Percentiles rank a stretch among this genome's conserved stretches.
These are phyloP conservation scores for Lipomyces chichibuensis DNA, from an alignment of 805 yeast species.

Conservation along the genomic window DNA sequence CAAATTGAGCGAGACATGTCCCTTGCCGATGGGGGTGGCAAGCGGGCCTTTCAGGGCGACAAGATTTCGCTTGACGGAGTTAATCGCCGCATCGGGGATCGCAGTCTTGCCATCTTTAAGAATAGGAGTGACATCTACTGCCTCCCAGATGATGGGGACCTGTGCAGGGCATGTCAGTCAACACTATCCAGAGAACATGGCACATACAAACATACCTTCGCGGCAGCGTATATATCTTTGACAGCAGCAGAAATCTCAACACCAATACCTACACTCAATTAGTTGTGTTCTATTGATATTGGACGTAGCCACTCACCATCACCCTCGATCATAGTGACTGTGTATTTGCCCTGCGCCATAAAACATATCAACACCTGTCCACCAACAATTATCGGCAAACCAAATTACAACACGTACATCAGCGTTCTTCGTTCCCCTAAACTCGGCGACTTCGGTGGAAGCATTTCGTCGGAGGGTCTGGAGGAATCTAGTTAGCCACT, in stretches of 20 bases:
- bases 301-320: constrained; percentile 54
- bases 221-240: constrained; percentile 89
- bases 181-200: not conserved
- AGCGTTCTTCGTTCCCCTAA: constrained; percentile 48
- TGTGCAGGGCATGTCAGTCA: not conserved
- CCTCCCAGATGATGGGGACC: constrained; percentile 97
- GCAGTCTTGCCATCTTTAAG: constrained; percentile 91
- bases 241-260: constrained; percentile 93
- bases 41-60: constrained; percentile 98
- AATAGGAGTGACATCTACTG: constrained; percentile 92
- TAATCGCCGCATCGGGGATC: constrained; percentile 83
- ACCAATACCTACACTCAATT: constrained; percentile 64
- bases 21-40: constrained; percentile 96
- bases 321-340: constrained; percentile 96
- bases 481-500: not conserved
- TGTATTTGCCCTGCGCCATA: constrained; percentile 65
- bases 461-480: constrained; percentile 20
- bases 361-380: not conserved
- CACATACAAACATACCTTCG: constrained; percentile 49
- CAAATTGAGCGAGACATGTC: constrained; percentile 95
- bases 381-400: not conserved
- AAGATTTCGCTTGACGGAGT: constrained; percentile 86
- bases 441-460: constrained; percentile 45
- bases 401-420: constrained; percentile 35
- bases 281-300: not conserved